Base-by-base conservation (phyloP, 305 asterid genomes). In the Fraxinus velutina region DNA sequence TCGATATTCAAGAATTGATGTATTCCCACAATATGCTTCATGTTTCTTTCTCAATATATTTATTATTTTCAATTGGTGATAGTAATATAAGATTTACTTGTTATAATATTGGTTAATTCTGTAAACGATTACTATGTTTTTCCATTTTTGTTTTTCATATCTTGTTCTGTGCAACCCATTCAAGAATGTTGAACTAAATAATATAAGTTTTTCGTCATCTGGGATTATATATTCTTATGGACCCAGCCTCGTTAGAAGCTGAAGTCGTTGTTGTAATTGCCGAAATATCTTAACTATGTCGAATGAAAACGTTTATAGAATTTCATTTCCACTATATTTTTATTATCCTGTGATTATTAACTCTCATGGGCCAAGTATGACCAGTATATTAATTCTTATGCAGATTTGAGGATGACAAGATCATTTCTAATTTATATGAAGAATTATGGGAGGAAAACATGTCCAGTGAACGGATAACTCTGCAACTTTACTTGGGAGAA, bases 371-470 rank as follows among this genome's bases (percentile, higher is more conserved):
- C 78, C 64, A 83, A 81, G 37, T 13, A 32, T 76, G 32, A 70
- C 9, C 50, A 77, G 4, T 62, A 71, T 77, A 50, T 44, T 74
- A 52, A 78, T 72, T 77, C 76, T 76, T 79, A 6, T 86, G 88
- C 93, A 96, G 99, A 85, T 96, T 94, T 91, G 99, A 96, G 77
- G 98, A 94, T 88, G 98, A 96, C 87, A 96, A 93, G 87, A 84
- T 76, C 66, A 95, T 96, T 75, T 93, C 98, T 80, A 86, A 85
- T 86, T 85, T 94, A 71, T 96, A 90, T 29, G 97, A 92, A 88
- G 99, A 96, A 90, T 85, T 96, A 83, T 96, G 98, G 98, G 98
- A 93, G 83, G 99, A 96, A 87, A 94, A 93, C 89, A 91, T 94
- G 98, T 92, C 97, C 90, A 93, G 96, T 64, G 99, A 94, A 85